These are phyloP conservation scores for Geoglossum cookeanum DNA, from an alignment of 2,329 filamentous ascomycete genomes.

Conservation along the genomic window DNA sequence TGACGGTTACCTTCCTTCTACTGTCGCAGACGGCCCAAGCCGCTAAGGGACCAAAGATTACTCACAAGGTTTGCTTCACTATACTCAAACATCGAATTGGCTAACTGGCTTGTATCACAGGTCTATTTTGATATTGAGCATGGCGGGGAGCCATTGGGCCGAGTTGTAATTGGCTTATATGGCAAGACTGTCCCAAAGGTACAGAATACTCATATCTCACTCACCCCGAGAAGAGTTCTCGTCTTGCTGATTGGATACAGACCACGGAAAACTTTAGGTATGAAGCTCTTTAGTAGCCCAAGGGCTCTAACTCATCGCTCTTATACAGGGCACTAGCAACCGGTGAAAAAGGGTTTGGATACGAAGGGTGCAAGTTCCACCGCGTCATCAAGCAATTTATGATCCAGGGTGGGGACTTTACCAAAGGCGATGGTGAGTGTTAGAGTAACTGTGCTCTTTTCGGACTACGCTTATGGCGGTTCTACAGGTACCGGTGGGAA, in stretches of 20 bases:
- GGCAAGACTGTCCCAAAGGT: constrained; percentile 71
- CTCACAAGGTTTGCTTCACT: constrained; percentile 46
- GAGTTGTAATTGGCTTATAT: constrained; percentile 66
- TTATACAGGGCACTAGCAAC: constrained; percentile 43
- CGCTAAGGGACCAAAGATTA: constrained; percentile 82
- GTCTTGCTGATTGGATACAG: constrained; percentile 18
- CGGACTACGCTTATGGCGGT: constrained; percentile 5
- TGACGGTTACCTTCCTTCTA: constrained; percentile 56
- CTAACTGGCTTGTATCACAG: constrained; percentile 18
- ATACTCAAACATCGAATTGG: not conserved
- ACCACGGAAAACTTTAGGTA: constrained; percentile 47
- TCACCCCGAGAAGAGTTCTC: not conserved
- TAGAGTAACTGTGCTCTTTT: not conserved
- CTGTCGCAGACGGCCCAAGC: constrained; percentile 58
- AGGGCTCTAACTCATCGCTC: not conserved
- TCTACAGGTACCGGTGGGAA: constrained; percentile 57
- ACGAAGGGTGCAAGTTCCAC: constrained; percentile 68
- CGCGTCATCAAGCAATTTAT: constrained; percentile 82
- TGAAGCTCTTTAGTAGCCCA: constrained; percentile 1
- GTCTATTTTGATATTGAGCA: constrained; percentile 72
- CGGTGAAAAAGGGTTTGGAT: constrained; percentile 72
- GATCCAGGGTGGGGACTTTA: constrained; percentile 85
- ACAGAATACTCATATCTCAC: constrained; percentile 6
- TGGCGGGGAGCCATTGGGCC: constrained; percentile 54
- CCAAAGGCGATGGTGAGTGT: constrained; percentile 44